Conservation (phyloP, 108 stramenopile species). For the Cyclotella choctawhatcheeana region DNA sequence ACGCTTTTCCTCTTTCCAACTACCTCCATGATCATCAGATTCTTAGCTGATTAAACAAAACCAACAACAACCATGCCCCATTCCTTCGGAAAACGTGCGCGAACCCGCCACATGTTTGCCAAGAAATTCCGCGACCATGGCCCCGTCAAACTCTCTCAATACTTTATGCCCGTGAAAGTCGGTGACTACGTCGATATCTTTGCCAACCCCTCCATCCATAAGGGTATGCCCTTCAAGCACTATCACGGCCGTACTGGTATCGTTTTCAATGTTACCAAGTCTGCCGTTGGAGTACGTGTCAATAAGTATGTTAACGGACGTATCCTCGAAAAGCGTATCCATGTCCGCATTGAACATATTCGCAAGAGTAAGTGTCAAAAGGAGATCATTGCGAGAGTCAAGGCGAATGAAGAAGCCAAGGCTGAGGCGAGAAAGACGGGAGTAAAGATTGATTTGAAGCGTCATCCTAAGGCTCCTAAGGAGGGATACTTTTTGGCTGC, state of each 20-base stretch:
- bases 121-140: slow-evolving; percentile 97
- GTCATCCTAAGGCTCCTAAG: slow-evolving; percentile 94
- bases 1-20: neutral
- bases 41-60: neutral
- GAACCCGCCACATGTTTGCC: slow-evolving; percentile 99
- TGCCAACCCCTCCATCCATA: slow-evolving; percentile 97
- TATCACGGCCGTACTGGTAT: slow-evolving; percentile 99
- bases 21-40: neutral
- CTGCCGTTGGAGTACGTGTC: slow-evolving; percentile 96
- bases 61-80: slow-evolving; percentile 93
- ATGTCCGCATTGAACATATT: slow-evolving; percentile 99
- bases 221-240: slow-evolving; percentile 99
- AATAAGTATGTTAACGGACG: slow-evolving; percentile 98
- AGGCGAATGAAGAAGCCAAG: slow-evolving; percentile 85
- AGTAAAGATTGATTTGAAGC: slow-evolving; percentile 90
- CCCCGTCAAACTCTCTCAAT: slow-evolving; percentile 89
- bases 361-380: slow-evolving; percentile 95
- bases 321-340: slow-evolving; percentile 98
- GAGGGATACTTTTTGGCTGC: slow-evolving; percentile 90
- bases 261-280: slow-evolving; percentile 98
- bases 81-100: slow-evolving; percentile 96
- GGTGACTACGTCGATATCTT: slow-evolving; percentile 99
- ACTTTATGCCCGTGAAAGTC: slow-evolving; percentile 89
- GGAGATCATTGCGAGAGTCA: slow-evolving; percentile 86
- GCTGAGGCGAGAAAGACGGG: slow-evolving; percentile 84